These are phyloP conservation scores for Davidsoniella eucalypti DNA, from an alignment of 2,329 filamentous ascomycete genomes.

Conservation along the genomic window DNA sequence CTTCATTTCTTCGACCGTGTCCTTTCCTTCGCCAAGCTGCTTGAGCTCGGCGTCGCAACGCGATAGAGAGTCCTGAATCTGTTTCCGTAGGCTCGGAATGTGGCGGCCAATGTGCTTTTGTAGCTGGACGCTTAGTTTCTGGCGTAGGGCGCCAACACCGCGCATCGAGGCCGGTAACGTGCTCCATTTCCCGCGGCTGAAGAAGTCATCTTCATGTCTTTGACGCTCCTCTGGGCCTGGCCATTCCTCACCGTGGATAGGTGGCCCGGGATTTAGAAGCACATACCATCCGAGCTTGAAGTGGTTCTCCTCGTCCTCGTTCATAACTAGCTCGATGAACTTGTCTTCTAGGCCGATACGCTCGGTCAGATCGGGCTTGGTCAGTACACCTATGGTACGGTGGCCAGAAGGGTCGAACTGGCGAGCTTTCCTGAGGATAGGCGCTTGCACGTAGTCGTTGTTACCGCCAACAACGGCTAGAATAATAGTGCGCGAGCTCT, in stretches of 20 bases:
- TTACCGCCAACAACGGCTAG: conserved; percentile 39
- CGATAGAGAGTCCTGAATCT: conserved; percentile 34
- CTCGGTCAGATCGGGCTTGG: conserved; percentile 36
- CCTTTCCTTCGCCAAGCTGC: conserved; percentile 32
- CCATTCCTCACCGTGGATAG: conserved; percentile 28
- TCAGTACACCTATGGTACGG: conserved; percentile 34
- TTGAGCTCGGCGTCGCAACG: conserved; percentile 32
- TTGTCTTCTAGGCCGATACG: conserved; percentile 36
- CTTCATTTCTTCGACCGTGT: conserved; percentile 36
- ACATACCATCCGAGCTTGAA: conserved; percentile 37
- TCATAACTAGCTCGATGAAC: conserved; percentile 35
- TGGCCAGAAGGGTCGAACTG: conserved; percentile 33
- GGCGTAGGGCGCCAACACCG: conserved; percentile 28
- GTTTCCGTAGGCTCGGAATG: conserved; percentile 31
- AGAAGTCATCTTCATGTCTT: conserved; percentile 30
- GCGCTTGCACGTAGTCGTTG: conserved; percentile 36
- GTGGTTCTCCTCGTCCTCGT: conserved; percentile 32
- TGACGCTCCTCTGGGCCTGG: conserved; percentile 25
- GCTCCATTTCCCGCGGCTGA: conserved; percentile 32
- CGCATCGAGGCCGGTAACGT: conserved; percentile 30
- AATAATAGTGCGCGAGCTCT: conserved; percentile 37
- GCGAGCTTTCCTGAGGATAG: conserved; percentile 33
- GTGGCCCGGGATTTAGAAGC: conserved; percentile 31
- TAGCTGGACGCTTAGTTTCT: conserved; percentile 33
- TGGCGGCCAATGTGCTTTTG: conserved; percentile 36